Percentiles rank a stretch among this genome's conserved stretches.
Evolutionary conservation across 371 early-diverging fungal species (phyloP).

Genomic region (Mucor circinelloides): DNA sequence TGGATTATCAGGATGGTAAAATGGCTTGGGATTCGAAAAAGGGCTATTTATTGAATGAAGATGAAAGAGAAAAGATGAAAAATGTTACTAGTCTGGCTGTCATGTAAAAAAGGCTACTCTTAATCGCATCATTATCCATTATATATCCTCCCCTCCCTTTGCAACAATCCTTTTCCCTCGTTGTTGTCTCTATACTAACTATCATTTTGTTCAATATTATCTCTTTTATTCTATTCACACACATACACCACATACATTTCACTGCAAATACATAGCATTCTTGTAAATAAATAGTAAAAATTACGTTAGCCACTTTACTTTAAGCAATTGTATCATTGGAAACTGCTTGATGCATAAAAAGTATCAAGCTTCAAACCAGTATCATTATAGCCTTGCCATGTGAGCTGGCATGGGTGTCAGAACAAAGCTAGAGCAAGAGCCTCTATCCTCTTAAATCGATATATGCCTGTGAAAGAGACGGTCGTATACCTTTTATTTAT

Average conservation of each 20-base stretch:
- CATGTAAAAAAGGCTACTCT: constrained; percentile 10
- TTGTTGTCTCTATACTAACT: not conserved
- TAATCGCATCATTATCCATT: not conserved
- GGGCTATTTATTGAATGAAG: constrained; percentile 36
- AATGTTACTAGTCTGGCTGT: constrained; percentile 36
- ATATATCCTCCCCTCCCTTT: not conserved
- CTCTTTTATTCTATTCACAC: not conserved
- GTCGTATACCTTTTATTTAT: too few species aligned
- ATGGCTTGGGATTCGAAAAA: constrained; percentile 30
- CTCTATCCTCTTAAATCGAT: too few species aligned
- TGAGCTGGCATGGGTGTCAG: too few species aligned
- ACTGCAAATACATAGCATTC: not conserved
- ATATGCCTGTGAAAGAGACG: too few species aligned
- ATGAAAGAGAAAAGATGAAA: constrained; percentile 44
- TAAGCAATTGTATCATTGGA: too few species aligned
- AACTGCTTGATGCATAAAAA: too few species aligned
- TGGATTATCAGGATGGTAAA: constrained; percentile 29
- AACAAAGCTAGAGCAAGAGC: too few species aligned
- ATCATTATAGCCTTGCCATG: too few species aligned
- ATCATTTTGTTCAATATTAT: not conserved
- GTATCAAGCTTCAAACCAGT: too few species aligned
- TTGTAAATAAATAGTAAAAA: not conserved
- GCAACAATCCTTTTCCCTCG: not conserved
- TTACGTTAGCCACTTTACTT: too few species aligned
- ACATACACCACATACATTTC: not conserved